Evolutionary conservation across 805 yeast species (phyloP), one percentile per base, ranked within the genome.

Genomic region (Candida arabinofermentans): DNA sequence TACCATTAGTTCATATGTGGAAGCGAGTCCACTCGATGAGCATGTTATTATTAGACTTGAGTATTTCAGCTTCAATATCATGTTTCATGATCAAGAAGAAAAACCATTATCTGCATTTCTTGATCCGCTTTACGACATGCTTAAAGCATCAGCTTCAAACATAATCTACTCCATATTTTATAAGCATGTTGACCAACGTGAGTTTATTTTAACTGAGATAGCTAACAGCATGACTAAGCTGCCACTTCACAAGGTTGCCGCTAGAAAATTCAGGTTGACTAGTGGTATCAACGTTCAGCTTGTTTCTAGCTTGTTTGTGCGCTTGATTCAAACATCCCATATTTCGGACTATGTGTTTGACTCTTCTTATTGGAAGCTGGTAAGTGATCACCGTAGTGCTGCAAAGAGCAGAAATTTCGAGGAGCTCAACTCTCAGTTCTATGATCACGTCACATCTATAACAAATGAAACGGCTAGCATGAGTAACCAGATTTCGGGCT

Each of bases 181-280:
- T 27, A 57, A 53, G 16, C 55, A 69, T 37, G 60, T 65, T 1
- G 73, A 70, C 31, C 95, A 87, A 52, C 63, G 85, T 41, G 60
- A 62, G 1, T 83, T 81, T 53, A 69, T 87, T 5, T 51, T 86
- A 7, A 74, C 74, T 40, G 93, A 87, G 55, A 51, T 84, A 2
- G 51, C 83, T 10, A 60, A 71, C 2, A 74, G 72, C 41, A 61
- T 80, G 40, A 77, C 74, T 36, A 69, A 65, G 18, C 51, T 81
- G 3, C 75, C 85, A 0, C 59, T 64, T 0, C 66, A 67, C 23
- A 79, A 75, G 48, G 32, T 58, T 0, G 43, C 50, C 4, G 69
- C 80, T 0, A 64, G 79, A 37, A 75, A 70, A 35, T 65, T 61
- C 32, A 64, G 67, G 32, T 41, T 78, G 0, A 46, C 69, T 0